Conservation (phyloP, 495 filamentous ascomycete genomes). For the Lepraria neglecta region DNA sequence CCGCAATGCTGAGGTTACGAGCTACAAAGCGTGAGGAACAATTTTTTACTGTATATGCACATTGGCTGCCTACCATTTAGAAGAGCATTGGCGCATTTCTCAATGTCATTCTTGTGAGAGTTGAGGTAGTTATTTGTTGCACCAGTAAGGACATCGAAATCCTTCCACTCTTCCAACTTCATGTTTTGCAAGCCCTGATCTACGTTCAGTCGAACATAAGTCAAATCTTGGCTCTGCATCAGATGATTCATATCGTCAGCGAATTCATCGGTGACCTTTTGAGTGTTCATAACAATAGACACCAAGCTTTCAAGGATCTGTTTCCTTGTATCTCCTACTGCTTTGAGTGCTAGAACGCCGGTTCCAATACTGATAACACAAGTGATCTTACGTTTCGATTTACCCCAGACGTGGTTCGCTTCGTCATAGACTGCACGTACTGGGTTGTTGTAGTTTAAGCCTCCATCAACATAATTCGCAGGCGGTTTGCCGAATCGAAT, state of each 20-base stretch:
- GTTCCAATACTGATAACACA: constrained; percentile 10
- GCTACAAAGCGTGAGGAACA: too few relatives aligned
- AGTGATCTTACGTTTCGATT: background rate
- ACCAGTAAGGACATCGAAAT: constrained; percentile 9
- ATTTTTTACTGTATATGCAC: too few relatives aligned
- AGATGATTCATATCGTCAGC: constrained; percentile 3
- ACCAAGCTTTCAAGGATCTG: background rate
- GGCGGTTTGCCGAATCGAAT: constrained; percentile 62
- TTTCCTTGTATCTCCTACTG: constrained; percentile 1
- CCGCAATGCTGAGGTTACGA: too few relatives aligned
- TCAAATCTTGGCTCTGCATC: background rate
- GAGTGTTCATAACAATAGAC: background rate
- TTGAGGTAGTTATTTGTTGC: constrained; percentile 10
- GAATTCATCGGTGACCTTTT: background rate
- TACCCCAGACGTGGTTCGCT: constrained; percentile 4
- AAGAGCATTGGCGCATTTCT: constrained; percentile 7
- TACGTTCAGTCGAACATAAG: constrained; percentile 6
- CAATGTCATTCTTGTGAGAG: constrained; percentile 2
- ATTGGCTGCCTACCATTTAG: background rate
- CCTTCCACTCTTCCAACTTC: constrained; percentile 12
- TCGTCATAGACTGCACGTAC: constrained; percentile 14
- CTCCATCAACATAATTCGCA: constrained; percentile 12
- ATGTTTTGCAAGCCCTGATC: constrained; percentile 10
- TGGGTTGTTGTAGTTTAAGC: constrained; percentile 9
- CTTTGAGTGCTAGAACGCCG: constrained; percentile 1